A percentile compares a stretch with the other conserved stretches of the same genome.
Conservation (phyloP, 2,329 filamentous ascomycete genomes). For the Dactylellina leptospora region DNA sequence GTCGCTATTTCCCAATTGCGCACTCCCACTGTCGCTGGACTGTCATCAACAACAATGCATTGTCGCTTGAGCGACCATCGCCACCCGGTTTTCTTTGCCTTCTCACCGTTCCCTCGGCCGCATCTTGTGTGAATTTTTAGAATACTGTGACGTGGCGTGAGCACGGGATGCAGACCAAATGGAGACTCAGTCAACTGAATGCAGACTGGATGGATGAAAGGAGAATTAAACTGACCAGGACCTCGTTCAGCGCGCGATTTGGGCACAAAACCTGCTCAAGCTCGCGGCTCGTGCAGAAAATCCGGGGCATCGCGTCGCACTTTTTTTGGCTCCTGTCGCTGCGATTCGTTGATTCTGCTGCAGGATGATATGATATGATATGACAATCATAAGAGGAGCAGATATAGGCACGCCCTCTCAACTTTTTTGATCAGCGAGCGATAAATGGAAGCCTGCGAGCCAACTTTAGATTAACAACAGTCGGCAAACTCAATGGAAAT, state of each 20-base stretch:
- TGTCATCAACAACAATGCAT: too few species aligned
- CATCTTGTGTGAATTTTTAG: constrained; percentile 23
- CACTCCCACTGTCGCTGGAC: not conserved
- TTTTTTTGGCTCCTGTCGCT: not conserved
- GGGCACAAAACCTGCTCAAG: too few species aligned
- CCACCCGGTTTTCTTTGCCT: constrained; percentile 13
- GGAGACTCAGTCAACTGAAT: not conserved
- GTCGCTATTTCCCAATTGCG: too few species aligned
- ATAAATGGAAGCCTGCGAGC: not conserved
- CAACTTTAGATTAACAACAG: not conserved
- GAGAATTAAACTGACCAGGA: too few species aligned
- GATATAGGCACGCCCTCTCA: constrained; percentile 1
- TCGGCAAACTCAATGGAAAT: not conserved
- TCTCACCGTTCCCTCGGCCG: too few species aligned
- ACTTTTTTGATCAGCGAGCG: constrained; percentile 8
- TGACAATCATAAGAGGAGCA: not conserved
- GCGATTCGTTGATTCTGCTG: not conserved
- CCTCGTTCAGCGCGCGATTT: too few species aligned
- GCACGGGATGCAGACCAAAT: not conserved
- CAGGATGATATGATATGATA: not conserved
- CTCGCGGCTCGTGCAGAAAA: constrained; percentile 1
- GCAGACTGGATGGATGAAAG: too few species aligned
- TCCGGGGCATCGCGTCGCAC: not conserved
- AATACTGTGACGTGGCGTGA: constrained; percentile 44
- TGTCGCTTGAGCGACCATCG: constrained; percentile 16